phyloP scores from a whole-genome alignment of 192 early-diverging fungal species.

The Rhizophagus sp. region DNA sequence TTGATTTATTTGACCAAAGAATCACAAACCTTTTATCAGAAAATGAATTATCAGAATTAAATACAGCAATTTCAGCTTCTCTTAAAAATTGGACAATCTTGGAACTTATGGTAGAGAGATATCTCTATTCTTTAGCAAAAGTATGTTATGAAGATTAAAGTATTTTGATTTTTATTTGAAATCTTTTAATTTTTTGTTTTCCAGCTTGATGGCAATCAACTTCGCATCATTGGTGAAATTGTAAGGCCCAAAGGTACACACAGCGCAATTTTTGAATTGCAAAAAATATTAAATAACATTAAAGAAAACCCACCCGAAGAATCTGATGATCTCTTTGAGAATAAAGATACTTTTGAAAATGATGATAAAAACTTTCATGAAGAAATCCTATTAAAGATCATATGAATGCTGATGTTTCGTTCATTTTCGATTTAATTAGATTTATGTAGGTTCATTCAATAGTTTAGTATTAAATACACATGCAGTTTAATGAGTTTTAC shows the following conservation, averaged over 20 bases:
- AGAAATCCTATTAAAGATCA: constrained; percentile 2
- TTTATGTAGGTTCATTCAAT: background rate
- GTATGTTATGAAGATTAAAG: background rate
- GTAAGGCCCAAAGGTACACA: constrained; percentile 19
- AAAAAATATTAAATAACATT: constrained; percentile 12
- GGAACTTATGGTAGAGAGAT: constrained; percentile 18
- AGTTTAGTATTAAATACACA: background rate
- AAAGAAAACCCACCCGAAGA: background rate
- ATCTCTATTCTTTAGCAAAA: constrained; percentile 25
- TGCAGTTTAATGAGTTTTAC: background rate
- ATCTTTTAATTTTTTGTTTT: constrained; percentile 10
- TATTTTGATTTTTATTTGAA: background rate
- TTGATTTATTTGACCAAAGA: background rate
- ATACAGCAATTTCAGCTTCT: constrained; percentile 10
- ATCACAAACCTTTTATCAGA: background rate
- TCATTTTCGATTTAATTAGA: too few species aligned
- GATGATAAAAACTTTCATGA: background rate
- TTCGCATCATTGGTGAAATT: constrained; percentile 19
- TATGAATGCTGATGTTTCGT: constrained; percentile 28
- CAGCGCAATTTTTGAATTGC: background rate
- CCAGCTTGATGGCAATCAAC: constrained; percentile 21
- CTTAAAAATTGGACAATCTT: background rate
- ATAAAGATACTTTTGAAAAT: constrained; percentile 26
- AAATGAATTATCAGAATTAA: constrained; percentile 19
- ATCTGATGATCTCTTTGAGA: constrained; percentile 16